Base-by-base conservation (phyloP, 2,329 filamentous ascomycete genomes). In the Mollisia scopiformis region DNA sequence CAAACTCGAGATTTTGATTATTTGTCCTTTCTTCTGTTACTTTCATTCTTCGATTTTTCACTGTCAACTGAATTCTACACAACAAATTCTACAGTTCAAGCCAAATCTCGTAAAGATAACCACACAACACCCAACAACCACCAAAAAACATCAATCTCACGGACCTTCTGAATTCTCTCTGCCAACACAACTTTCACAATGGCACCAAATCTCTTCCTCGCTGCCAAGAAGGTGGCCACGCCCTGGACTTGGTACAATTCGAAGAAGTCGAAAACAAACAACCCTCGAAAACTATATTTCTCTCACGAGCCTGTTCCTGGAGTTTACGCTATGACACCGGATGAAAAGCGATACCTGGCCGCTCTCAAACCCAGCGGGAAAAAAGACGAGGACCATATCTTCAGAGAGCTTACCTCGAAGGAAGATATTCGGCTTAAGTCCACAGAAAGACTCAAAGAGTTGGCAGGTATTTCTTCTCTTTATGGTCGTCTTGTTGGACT, bases 221-320 rank as follows among this genome's bases (percentile, higher is more conserved):
- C 28, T n/a, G 55, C 51, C 25, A 59, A 54, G 54, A 63, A 53
- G 35, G 56, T 51, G 25, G 11, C 59, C 46, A 43, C 21, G 13
- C 55, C 51, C 19, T 56, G 47, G 56, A 46, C 53, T 2, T 39
- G 27, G 13, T 25, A 27, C n/a, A 16, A 37, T 28, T 6, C 52
- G 5, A 46, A 21, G 6, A 55, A 54, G 23, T 5, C 53, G 1
- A 46, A 31, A 14, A 33, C n/a, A 3, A 33, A 56, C 23, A 49
- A 54, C 23, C 3, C 31, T 11, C 23, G 54, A 13, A 62, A 60
- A 39, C 50, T 67, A 11, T 62, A 63, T 47, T 56, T 57, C 35
- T 41, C 49, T 30, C 28, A 27, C 3, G 33, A 54, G 3, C 67
- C 66, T 10, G 56, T 68, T n/a, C 53, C 51, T 39, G 67, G 67